phyloP scores from a whole-genome alignment of 2,329 filamentous ascomycete genomes.

The Geosmithia flava region DNA sequence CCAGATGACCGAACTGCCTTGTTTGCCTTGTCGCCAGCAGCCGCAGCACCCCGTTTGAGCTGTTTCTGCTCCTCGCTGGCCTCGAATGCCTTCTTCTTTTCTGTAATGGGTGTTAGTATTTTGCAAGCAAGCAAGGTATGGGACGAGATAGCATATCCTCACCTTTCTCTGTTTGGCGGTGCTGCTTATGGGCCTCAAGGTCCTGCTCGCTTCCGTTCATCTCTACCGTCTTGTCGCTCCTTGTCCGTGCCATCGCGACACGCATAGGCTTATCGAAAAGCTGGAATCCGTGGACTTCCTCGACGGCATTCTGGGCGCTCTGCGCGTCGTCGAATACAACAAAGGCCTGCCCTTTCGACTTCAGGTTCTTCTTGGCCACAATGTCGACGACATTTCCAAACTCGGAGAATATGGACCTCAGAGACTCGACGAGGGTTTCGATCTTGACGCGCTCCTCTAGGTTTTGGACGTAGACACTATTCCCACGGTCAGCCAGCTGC shows the following conservation, averaged over 20 bases:
- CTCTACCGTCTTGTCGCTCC: conserved; percentile 79
- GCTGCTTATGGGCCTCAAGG: conserved; percentile 75
- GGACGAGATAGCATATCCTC: conserved; percentile 7
- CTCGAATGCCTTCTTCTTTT: conserved; percentile 71
- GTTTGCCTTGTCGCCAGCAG: conserved; percentile 41
- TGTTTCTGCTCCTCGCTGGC: conserved; percentile 67
- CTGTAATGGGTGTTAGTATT: conserved; percentile 17
- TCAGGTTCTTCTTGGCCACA: conserved; percentile 78
- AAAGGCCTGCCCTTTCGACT: conserved; percentile 91
- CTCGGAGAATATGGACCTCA: conserved; percentile 72
- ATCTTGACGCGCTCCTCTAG: conserved; percentile 87
- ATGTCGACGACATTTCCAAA: conserved; percentile 80
- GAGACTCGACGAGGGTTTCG: conserved; percentile 58
- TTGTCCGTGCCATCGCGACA: conserved; percentile 67
- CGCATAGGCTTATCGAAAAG: conserved; percentile 87
- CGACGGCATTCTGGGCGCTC: conserved; percentile 68
- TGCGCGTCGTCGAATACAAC: conserved; percentile 78
- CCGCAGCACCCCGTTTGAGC: conserved; percentile 48
- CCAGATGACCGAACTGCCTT: conserved; percentile 52
- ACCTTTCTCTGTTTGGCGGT: conserved; percentile 85
- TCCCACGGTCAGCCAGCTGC: conserved; percentile 19
- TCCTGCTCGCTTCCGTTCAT: conserved; percentile 63
- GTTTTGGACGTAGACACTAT: conserved; percentile 62
- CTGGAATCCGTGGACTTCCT: conserved; percentile 85
- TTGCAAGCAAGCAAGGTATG: neutral